Evolutionary conservation across 441 rosid genomes (phyloP), one percentile per base, ranked within the genome.

Genomic region (Theobroma grandiflorum): DNA sequence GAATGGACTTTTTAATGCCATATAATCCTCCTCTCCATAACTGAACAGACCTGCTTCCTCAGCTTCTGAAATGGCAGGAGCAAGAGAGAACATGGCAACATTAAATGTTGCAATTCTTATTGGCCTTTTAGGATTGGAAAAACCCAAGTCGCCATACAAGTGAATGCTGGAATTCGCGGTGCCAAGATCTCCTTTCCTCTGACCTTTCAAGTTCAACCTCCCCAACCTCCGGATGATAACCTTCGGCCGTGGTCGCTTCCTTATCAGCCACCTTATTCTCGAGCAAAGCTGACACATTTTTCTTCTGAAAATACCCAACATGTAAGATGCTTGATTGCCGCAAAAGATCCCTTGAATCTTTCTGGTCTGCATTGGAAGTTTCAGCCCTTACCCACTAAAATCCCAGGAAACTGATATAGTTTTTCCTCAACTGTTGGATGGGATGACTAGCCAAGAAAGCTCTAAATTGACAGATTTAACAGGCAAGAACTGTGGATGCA

Each of bases 51-150:
- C 57, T 14, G 89, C 62, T 83, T 85, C 91, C 72, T 86, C 91
- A n/a, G 83, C 58, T 72, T 79, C 85, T 6, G 94, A 87, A 75
- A 93, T 82, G 8, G 93, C 97, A 0, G 98, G 99, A 3, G 98
- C 98, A 15, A 95, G 95, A 38, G 97, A 88, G 84, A 95, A 94
- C 99, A 95, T 95, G n/a, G 99, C 99, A 72, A 94, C 99, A 20
- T 95, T 94, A 82, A 94, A 94, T 0, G 98, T 93, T 8, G 98
- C 98, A 57, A 94, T 81, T 65, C 96, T 93, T 31, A 95, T 89
- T 3, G 89, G 96, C 76, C 82, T 89, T 37, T 77, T 82, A 0
- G 88, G 65, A 42, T 74, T 79, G 63, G 84, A 81, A 70, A 38
- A 31, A 18, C 79, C 83, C 67, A 71, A 66, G 33, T 74, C 81